phyloP scores from a whole-genome alignment of 1,284 basidiomycete genomes.

The Boletellus sp. region DNA sequence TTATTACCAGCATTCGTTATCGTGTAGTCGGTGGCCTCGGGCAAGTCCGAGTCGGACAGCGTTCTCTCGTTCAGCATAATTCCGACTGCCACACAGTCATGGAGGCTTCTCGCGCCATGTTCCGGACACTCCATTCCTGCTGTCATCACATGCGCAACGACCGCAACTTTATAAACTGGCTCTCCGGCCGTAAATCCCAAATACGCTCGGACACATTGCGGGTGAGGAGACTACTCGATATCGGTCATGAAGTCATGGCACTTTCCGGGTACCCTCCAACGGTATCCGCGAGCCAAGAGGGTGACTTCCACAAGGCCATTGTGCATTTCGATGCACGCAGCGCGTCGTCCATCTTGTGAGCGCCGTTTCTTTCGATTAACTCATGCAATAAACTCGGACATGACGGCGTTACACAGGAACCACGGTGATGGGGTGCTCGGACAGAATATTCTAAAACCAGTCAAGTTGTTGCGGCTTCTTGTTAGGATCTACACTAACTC shows the following conservation, averaged over 20 bases:
- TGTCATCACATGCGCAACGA: conserved; percentile 2
- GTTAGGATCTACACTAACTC: no score
- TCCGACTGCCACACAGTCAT: conserved; percentile 7
- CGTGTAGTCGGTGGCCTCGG: not conserved
- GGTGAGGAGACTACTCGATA: not conserved
- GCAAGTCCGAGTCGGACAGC: conserved; percentile 5
- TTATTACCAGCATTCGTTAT: not conserved
- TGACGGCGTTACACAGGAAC: no score
- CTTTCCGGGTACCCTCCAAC: not conserved
- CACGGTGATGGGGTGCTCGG: no score
- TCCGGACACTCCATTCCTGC: not conserved
- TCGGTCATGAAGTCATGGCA: not conserved
- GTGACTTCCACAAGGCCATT: not conserved
- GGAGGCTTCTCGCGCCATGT: conserved; percentile 1
- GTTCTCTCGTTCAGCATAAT: conserved; percentile 12
- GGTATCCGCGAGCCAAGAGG: not conserved
- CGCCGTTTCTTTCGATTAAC: not conserved
- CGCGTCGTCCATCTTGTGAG: conserved; percentile 9
- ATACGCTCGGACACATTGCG: conserved; percentile 3
- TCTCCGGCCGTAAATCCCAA: conserved; percentile 1
- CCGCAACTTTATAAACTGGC: conserved; percentile 5
- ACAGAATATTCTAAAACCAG: no score
- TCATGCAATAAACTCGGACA: no score
- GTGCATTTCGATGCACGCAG: not conserved
- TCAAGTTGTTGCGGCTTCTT: no score